phyloP scores from a whole-genome alignment of 371 early-diverging fungal genomes.

The Thermomucor indicae-seudaticae region DNA sequence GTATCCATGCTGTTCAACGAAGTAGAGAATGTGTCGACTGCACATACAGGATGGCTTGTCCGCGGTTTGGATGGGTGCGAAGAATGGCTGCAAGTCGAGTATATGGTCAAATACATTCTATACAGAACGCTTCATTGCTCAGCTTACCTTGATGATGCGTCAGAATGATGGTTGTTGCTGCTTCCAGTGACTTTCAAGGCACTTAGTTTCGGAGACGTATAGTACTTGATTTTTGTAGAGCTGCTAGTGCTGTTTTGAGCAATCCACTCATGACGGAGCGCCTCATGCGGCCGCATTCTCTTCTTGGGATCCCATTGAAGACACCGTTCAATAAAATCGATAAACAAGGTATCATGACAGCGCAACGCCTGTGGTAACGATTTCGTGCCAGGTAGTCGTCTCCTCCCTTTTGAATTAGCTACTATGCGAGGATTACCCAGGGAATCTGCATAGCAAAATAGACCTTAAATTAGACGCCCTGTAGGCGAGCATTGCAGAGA shows the following conservation, averaged over 20 bases:
- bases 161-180: too few species aligned
- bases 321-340: constrained; percentile 79
- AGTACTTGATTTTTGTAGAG: too few species aligned
- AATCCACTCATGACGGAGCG: constrained; percentile 70
- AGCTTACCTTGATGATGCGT: too few species aligned
- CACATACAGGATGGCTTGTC: too few species aligned
- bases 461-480: background rate
- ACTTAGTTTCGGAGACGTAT: too few species aligned
- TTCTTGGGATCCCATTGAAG: constrained; percentile 83
- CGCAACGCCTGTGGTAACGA: constrained; percentile 65
- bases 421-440: constrained; percentile 59
- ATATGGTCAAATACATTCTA: too few species aligned
- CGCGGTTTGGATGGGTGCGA: too few species aligned
- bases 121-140: too few species aligned
- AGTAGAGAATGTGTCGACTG: too few species aligned
- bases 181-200: too few species aligned
- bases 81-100: too few species aligned
- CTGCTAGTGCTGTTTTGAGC: constrained; percentile 20
- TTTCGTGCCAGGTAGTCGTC: constrained; percentile 69
- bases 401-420: constrained; percentile 82
- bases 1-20: too few species aligned
- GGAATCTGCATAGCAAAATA: constrained; percentile 41
- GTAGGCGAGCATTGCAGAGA: background rate
- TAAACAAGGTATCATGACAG: constrained; percentile 63
- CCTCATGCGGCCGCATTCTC: constrained; percentile 81